Evolutionary conservation across 345 rosid genomes (phyloP).

Genomic region (Odontarrhena argentea): DNA sequence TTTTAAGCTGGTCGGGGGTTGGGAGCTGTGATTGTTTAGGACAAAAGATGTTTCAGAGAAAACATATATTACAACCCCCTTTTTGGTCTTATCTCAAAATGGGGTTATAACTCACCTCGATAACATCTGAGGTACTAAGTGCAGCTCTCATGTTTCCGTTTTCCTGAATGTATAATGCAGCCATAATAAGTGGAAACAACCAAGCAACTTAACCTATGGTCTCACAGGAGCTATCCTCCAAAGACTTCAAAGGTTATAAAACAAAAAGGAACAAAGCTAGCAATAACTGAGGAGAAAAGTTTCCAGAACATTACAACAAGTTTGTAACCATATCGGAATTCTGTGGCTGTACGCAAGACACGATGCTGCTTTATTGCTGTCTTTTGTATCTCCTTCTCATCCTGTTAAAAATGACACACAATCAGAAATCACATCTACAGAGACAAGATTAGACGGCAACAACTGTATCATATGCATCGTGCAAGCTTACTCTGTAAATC

Average conservation of each 20-base stretch:
- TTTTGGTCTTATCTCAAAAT: background rate
- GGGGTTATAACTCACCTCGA: conserved; percentile 57
- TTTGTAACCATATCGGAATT: conserved; percentile 96
- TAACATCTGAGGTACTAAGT: conserved; percentile 64
- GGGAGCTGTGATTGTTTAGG: conserved; percentile 65
- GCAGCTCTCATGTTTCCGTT: conserved; percentile 82
- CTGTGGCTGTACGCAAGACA: conserved; percentile 62
- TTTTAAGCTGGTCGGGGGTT: conserved; percentile 75
- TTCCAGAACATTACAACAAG: conserved; percentile 67
- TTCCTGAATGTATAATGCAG: conserved; percentile 55
- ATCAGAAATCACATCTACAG: conserved; percentile 20
- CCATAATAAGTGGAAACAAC: background rate
- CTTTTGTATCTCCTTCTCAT: conserved; percentile 90
- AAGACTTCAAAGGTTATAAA: background rate
- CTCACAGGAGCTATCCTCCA: background rate
- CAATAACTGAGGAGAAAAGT: conserved; percentile 1
- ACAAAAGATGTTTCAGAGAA: conserved; percentile 11
- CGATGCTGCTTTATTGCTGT: conserved; percentile 82
- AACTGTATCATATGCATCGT: background rate
- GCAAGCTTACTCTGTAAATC: conserved; percentile 62
- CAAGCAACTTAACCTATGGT: background rate
- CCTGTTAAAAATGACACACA: conserved; percentile 49
- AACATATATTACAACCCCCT: conserved; percentile 11
- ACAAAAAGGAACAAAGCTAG: background rate
- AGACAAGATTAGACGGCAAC: background rate